Evolutionary conservation across 371 early-diverging fungal genomes (phyloP).

Genomic region (Mucor piriformis): DNA sequence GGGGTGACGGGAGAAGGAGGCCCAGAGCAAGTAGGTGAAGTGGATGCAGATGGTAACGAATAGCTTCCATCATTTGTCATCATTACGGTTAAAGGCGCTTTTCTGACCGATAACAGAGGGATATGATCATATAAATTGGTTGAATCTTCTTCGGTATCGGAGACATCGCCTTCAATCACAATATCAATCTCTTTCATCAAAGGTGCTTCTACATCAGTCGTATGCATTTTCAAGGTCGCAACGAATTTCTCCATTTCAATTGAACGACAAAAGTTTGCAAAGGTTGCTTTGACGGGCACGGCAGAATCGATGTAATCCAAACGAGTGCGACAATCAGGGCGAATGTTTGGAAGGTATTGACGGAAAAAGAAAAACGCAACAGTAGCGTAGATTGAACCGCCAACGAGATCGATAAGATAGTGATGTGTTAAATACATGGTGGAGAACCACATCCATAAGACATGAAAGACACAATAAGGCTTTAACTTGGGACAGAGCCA

Average conservation of each 20-base stretch:
- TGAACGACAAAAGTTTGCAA: constrained; percentile 18
- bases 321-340: constrained; percentile 35
- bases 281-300: constrained; percentile 9
- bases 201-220: not conserved
- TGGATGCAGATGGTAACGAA: constrained; percentile 15
- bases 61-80: not conserved
- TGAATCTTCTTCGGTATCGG: constrained; percentile 3
- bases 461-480: constrained; percentile 55
- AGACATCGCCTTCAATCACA: not conserved
- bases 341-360: constrained; percentile 37
- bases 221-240: not conserved
- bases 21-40: constrained; percentile 34
- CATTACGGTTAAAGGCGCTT: not conserved
- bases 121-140: constrained; percentile 16
- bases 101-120: constrained; percentile 16
- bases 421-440: constrained; percentile 83
- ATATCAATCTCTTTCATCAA: not conserved
- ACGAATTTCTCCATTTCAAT: constrained; percentile 27
- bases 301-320: constrained; percentile 13
- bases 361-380: constrained; percentile 54
- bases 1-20: constrained; percentile 43
- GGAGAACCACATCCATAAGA: constrained; percentile 80
- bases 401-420: constrained; percentile 73
- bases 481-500: constrained; percentile 52
- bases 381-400: constrained; percentile 67